Percentiles rank a stretch among this genome's conserved stretches.
phyloP scores from a whole-genome alignment of 495 filamentous ascomycete species.

The Parathielavia appendiculata region DNA sequence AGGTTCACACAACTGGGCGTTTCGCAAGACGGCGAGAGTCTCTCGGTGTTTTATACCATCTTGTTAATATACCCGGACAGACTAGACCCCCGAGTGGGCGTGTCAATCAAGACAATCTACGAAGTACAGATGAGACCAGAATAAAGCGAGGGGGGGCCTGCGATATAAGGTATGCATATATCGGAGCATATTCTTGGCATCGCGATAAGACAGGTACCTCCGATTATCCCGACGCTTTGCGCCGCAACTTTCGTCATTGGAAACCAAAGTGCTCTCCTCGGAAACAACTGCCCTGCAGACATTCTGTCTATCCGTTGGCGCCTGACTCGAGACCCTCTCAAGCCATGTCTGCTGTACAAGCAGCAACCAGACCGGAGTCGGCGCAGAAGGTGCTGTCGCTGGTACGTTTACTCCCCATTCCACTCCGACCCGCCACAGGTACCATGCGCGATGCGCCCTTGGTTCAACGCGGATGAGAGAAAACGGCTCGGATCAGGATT shows the following conservation, averaged over 20 bases:
- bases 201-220: conserved; percentile 9
- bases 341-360: conserved; percentile 44
- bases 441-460: neutral
- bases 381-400: conserved; percentile 68
- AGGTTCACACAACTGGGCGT: neutral
- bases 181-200: neutral
- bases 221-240: neutral
- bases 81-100: too few relatives aligned
- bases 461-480: neutral
- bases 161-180: conserved; percentile 9
- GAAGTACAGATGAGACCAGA: too few relatives aligned
- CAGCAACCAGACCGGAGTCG: conserved; percentile 52
- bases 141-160: neutral
- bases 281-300: neutral
- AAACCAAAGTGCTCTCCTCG: neutral
- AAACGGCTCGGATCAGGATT: neutral
- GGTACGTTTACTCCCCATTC: conserved; percentile 43
- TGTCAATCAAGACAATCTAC: neutral
- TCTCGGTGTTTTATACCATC: too few relatives aligned
- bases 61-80: too few relatives aligned
- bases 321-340: neutral
- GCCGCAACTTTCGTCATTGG: conserved; percentile 13
- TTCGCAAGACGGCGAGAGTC: neutral
- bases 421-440: too few relatives aligned
- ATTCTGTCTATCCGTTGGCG: neutral